Evolutionary conservation across 208 protist genomes (phyloP).

Genomic region (Trypanosoma cruzi): DNA sequence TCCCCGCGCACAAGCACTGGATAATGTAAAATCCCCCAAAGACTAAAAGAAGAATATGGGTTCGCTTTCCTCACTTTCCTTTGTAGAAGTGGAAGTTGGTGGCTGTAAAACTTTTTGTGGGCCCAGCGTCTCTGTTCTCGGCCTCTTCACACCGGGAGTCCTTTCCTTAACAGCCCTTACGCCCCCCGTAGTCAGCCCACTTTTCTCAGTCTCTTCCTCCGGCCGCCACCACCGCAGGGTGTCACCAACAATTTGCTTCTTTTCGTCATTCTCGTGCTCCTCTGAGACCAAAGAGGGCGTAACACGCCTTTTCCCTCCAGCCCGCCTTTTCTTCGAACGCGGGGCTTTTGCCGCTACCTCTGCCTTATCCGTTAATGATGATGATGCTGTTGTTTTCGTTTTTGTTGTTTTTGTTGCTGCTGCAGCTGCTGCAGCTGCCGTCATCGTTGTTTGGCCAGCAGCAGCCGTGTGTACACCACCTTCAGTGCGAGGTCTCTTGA

Average conservation of each 20-base stretch:
- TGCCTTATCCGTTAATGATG: neutral
- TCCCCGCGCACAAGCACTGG: neutral
- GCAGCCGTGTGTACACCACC: neutral
- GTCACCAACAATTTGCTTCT: constrained; percentile 1
- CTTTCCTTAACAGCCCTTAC: neutral
- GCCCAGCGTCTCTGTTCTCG: neutral
- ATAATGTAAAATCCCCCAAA: neutral
- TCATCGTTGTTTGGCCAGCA: neutral
- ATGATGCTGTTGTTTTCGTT: neutral
- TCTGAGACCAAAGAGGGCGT: neutral
- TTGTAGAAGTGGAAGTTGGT: neutral
- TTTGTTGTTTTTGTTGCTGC: constrained; percentile 3
- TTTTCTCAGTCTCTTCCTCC: neutral
- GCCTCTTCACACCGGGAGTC: neutral
- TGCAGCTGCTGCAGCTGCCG: neutral
- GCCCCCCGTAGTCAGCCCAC: neutral
- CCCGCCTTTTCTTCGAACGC: neutral
- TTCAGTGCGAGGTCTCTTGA: neutral
- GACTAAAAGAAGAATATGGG: neutral
- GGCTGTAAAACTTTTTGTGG: neutral
- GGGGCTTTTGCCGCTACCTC: neutral
- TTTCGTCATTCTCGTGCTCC: neutral
- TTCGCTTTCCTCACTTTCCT: neutral
- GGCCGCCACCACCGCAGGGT: constrained; percentile 2
- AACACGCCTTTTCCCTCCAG: neutral